A percentile compares a stretch with the other conserved stretches of the same genome.
Conservation (phyloP, 441 rosid species). For the Manihot esculenta region DNA sequence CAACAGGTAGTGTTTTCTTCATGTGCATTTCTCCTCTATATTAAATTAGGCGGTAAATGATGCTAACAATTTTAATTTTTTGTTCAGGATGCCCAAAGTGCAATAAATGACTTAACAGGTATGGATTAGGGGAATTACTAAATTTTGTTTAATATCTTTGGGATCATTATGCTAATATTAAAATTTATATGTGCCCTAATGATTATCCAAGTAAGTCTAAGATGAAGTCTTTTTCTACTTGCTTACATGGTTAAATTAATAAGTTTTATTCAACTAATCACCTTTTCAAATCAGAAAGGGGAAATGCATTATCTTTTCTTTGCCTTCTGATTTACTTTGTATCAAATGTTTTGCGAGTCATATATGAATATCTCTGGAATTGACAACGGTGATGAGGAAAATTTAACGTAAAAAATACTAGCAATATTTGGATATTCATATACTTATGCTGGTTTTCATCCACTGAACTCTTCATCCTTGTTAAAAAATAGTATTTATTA, state of each 20-base stretch:
- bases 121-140: conserved; percentile 24
- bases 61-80: background rate
- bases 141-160: background rate
- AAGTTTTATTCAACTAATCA: background rate
- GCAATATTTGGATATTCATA: background rate
- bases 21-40: background rate
- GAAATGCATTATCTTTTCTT: background rate
- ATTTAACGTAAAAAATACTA: background rate
- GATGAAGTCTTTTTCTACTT: too few relatives aligned
- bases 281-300: background rate
- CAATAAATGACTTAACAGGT: conserved; percentile 90
- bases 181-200: background rate
- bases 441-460: background rate
- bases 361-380: background rate
- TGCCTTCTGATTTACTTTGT: background rate
- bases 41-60: conserved; percentile 6
- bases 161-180: background rate
- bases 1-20: conserved; percentile 56
- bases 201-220: background rate
- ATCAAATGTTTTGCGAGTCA: background rate
- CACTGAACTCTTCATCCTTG: background rate
- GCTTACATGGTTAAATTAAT: background rate
- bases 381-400: background rate
- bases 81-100: conserved; percentile 89
- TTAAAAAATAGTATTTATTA: background rate